phyloP scores from a whole-genome alignment of 179 eudicot species.

The Heliamphora pulchella region DNA sequence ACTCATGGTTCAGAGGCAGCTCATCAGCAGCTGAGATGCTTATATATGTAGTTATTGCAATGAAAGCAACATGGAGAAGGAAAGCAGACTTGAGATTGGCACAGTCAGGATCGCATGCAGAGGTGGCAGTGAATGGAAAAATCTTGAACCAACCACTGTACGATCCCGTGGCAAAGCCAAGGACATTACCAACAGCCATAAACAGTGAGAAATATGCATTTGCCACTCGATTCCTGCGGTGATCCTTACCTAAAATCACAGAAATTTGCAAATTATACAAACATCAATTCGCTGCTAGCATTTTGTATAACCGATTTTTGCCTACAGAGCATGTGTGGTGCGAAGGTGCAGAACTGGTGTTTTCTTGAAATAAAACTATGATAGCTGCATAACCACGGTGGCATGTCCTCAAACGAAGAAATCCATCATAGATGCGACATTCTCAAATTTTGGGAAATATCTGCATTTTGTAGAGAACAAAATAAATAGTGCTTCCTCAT shows the following conservation, averaged over 20 bases:
- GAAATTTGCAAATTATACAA: constrained; percentile 1
- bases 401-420: not conserved
- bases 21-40: constrained; percentile 73
- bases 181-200: constrained; percentile 94
- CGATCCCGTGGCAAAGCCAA: constrained; percentile 94
- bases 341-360: not conserved
- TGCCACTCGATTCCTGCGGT: constrained; percentile 88
- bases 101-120: constrained; percentile 63
- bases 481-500: not conserved
- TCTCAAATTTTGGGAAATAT: not conserved
- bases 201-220: constrained; percentile 95
- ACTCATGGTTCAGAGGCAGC: constrained; percentile 38
- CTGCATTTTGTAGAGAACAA: not conserved
- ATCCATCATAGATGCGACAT: not conserved
- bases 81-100: constrained; percentile 97
- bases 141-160: constrained; percentile 70
- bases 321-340: not conserved
- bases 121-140: constrained; percentile 68
- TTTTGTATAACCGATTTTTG: not conserved
- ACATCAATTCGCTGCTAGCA: constrained; percentile 1
- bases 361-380: not conserved
- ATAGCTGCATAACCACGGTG: not conserved
- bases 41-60: constrained; percentile 63
- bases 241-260: constrained; percentile 64
- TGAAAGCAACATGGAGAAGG: constrained; percentile 59